Base-by-base conservation (phyloP, 2,329 filamentous ascomycete genomes). In the Sporothrix brunneoviolacea region DNA sequence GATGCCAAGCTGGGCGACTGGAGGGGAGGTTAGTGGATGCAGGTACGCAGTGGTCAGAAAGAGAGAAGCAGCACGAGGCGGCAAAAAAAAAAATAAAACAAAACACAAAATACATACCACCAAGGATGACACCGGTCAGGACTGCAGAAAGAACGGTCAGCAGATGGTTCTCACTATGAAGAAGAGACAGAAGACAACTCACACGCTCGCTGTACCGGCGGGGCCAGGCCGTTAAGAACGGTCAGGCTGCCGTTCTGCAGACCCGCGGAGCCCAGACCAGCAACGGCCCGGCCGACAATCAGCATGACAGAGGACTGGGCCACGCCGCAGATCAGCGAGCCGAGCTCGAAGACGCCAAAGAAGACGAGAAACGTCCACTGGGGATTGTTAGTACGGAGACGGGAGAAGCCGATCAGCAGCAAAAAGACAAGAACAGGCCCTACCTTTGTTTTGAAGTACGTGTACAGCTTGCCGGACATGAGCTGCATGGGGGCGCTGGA, bases 221-320 rank as follows among this genome's bases (percentile, higher is more conserved):
- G 57, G 53, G 66, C 58, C 43, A 65, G 58, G 13, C 61, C 70
- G 0, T 68, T 68, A 36, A 78, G 66, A 36, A 80, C 75, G 3
- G 68, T 78, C 55, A 80, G 63, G 3, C 66, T 65, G 0, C 78
- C 77, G 13, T 70, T 75, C 49, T 71, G 66, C 4, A 81, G 55
- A 0, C 73, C 78, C 2, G 76, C 69, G 2, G 66, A 67, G 1
- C 78, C 78, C 0, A 73, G 55, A 0, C 78, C 79, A 0, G 77
- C 74, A 3, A 81, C 63, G 1, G 73, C 73, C 5, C 77, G 69
- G 1, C 77, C 77, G 4, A 74, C 59, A 47, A 82, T 81, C 50
- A 82, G 70, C 65, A 75, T 75, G 0, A 61, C 55, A 0, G 74
- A 76, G 10, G 67, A 73, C 0, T 58, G 64, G 0, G 77, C 72